Evolutionary conservation across 257 asterid species (phyloP).

Genomic region (Fraxinus anomala): DNA sequence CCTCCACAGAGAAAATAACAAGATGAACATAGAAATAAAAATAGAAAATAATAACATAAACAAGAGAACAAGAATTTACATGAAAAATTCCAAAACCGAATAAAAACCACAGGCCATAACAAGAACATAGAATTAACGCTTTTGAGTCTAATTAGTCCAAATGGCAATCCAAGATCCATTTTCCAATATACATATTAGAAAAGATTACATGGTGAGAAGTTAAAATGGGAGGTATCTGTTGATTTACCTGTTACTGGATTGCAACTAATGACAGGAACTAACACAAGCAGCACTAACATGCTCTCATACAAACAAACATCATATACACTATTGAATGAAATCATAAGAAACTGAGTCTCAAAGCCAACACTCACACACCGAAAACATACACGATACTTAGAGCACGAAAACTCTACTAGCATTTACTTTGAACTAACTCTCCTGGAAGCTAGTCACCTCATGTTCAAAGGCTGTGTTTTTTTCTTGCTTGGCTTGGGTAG

Average conservation of each 20-base stretch:
- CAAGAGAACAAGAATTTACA: background rate
- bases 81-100: background rate
- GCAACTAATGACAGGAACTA: background rate
- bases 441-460: constrained; percentile 26
- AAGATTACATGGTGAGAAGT: background rate
- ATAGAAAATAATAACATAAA: background rate
- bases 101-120: background rate
- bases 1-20: background rate
- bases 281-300: background rate
- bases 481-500: constrained; percentile 68
- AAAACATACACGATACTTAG: background rate
- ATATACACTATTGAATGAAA: background rate
- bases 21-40: no score
- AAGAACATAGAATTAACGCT: background rate
- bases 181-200: background rate
- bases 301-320: background rate
- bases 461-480: constrained; percentile 43
- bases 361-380: background rate
- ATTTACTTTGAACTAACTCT: constrained; percentile 22
- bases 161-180: background rate
- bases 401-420: background rate
- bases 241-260: background rate
- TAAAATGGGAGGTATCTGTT: background rate
- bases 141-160: background rate
- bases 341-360: background rate